A percentile compares a stretch with the other conserved stretches of the same genome.
Evolutionary conservation across 2,329 filamentous ascomycete species (phyloP).

Genomic region (Fusarium sp.): DNA sequence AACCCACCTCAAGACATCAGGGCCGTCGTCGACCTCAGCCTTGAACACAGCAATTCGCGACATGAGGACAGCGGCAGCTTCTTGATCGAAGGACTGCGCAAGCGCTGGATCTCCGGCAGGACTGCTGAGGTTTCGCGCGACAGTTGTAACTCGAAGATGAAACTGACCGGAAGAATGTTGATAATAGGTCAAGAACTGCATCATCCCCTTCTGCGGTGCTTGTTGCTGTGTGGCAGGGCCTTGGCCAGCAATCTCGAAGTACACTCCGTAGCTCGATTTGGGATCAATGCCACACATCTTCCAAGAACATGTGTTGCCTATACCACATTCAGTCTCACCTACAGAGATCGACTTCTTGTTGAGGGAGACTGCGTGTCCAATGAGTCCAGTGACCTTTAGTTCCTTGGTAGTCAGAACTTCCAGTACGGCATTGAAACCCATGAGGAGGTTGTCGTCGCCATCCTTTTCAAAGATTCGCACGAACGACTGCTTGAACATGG

Average conservation of each 20-base stretch:
- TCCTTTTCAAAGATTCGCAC: conserved; percentile 98
- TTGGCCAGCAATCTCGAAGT: conserved; percentile 97
- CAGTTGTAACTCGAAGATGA: conserved; percentile 94
- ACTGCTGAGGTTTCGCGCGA: conserved; percentile 90
- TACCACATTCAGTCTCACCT: conserved; percentile 97
- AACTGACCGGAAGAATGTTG: conserved; percentile 97
- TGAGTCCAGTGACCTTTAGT: conserved; percentile 95
- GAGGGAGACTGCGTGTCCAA: conserved; percentile 94
- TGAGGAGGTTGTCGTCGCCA: conserved; percentile 90
- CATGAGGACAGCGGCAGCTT: conserved; percentile 97
- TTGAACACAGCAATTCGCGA: conserved; percentile 99
- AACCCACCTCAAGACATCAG: conserved; percentile 98
- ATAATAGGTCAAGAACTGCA: conserved; percentile 99
- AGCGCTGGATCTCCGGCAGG: conserved; percentile 95
- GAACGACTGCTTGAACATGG: conserved; percentile 99
- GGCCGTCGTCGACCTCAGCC: conserved; percentile 96
- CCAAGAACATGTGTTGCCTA: conserved; percentile 98
- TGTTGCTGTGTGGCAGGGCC: conserved; percentile 89
- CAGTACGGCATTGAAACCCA: conserved; percentile 97
- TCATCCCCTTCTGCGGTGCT: conserved; percentile 90
- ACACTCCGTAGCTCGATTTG: conserved; percentile 91
- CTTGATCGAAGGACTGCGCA: conserved; percentile 97
- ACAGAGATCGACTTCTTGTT: conserved; percentile 99
- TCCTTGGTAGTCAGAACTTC: conserved; percentile 98
- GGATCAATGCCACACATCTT: conserved; percentile 99